phyloP scores from a whole-genome alignment of 495 filamentous ascomycete species.

The Penicillium lividum region DNA sequence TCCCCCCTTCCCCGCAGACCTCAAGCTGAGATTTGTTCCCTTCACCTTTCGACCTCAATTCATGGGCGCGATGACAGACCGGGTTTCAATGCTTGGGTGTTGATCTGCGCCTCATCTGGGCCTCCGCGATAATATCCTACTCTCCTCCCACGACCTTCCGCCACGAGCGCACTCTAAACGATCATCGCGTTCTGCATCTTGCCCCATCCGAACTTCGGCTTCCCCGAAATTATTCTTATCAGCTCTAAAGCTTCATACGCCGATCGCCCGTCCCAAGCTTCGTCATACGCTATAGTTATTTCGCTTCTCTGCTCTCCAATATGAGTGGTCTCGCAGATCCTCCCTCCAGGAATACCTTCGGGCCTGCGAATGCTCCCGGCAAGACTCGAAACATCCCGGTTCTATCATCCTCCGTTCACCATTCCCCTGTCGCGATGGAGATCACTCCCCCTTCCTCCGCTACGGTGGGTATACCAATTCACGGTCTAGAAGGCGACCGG shows the following conservation, averaged over 20 bases:
- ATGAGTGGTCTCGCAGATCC: constrained; percentile 50
- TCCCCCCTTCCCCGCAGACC: constrained; percentile 26
- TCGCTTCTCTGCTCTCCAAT: constrained; percentile 22
- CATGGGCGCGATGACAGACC: constrained; percentile 32
- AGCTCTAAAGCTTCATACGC: constrained; percentile 1
- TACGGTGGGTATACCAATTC: constrained; percentile 39
- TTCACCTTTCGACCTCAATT: constrained; percentile 31
- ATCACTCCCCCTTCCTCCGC: constrained; percentile 48
- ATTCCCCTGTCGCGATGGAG: constrained; percentile 50
- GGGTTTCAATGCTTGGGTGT: constrained; percentile 34
- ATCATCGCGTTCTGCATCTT: constrained; percentile 21
- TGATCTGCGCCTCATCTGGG: constrained; percentile 38
- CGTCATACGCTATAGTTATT: background rate
- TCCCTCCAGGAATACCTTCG: constrained; percentile 39
- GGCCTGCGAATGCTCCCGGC: constrained; percentile 38
- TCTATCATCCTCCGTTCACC: constrained; percentile 41
- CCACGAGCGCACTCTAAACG: constrained; percentile 28
- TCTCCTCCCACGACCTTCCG: constrained; percentile 35
- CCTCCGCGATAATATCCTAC: constrained; percentile 21
- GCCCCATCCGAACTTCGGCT: constrained; percentile 7
- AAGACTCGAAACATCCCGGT: constrained; percentile 49
- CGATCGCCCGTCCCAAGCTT: background rate
- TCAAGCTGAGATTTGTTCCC: constrained; percentile 7
- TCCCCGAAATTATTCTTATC: constrained; percentile 1
- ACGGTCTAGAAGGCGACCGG: constrained; percentile 51